Evolutionary conservation across 1,139 yeast genomes (phyloP), one percentile per base, ranked within the genome.

Genomic region (Taiozyma onychis): DNA sequence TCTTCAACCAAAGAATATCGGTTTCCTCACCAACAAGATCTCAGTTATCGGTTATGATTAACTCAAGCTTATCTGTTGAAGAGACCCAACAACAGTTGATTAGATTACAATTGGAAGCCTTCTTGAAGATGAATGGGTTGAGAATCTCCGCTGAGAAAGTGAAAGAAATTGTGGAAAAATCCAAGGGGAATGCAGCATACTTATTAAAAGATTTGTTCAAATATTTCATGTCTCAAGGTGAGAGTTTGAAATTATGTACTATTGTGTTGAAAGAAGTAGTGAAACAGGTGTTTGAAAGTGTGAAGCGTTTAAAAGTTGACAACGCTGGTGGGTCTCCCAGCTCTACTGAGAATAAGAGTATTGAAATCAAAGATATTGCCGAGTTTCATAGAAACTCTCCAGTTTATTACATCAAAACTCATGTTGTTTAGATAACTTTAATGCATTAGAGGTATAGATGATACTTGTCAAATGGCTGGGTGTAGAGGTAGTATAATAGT

Each of bases 111-210:
- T 45, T 77, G 7, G 73, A 69, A 47, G 65, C 69, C 5, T 72
- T 74, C 47, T 58, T 78, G 46, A 69, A 68, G 30, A 63, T 71
- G 51, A 72, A 75, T 48, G 80, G 80, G 0, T 57, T 78, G 27
- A 68, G 72, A 3, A 71, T 78, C 8, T 66, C 72, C 6, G 62
- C 66, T 8, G 69, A 67, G 0, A 69, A 66, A 18, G 53, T 78
- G 18, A 62, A 62, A 6, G 64, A 62, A 9, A 69, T 78, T 3
- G 62, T 77, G 3, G 63, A 66, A 1, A 57, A 54, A 6, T 59
- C 77, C 6, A 62, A 69, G 0, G 72, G 74, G 2, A 72, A 70
- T 4, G 66, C 71, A 3, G 56, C 68, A 1, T 49, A 47, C 1
- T 52, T 78, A 22, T 52, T 70, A 43, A 75, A 73, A 51, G 68